phyloP scores from a whole-genome alignment of 345 rosid species.

The Punica granatum region DNA sequence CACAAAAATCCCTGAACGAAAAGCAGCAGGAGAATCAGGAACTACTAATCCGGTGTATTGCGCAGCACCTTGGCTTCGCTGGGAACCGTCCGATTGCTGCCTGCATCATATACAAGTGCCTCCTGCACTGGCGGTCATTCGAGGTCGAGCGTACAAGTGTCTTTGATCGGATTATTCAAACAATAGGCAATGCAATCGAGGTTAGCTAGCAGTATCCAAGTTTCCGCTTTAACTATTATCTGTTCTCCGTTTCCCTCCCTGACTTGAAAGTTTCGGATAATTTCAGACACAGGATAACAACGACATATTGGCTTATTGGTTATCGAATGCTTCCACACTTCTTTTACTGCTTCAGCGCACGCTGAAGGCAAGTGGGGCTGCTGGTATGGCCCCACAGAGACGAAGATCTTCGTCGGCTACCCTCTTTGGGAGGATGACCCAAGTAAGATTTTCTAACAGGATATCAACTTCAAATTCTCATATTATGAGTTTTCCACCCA shows the following conservation, averaged over 20 bases:
- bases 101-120: conserved; percentile 88
- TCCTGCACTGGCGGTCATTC: conserved; percentile 93
- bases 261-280: conserved; percentile 11
- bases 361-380: conserved; percentile 90
- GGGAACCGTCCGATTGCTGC: conserved; percentile 82
- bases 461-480: neutral
- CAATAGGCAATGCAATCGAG: conserved; percentile 88
- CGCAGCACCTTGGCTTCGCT: conserved; percentile 78
- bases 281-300: conserved; percentile 84
- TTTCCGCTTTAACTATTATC: conserved; percentile 1
- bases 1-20: conserved; percentile 83
- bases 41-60: conserved; percentile 84
- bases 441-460: conserved; percentile 30
- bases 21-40: conserved; percentile 97
- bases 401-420: conserved; percentile 94
- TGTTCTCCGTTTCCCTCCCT: conserved; percentile 4
- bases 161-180: conserved; percentile 88
- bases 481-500: conserved; percentile 5
- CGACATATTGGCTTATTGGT: conserved; percentile 78
- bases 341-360: conserved; percentile 88
- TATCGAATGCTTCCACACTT: conserved; percentile 90
- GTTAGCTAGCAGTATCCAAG: conserved; percentile 26
- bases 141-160: conserved; percentile 92
- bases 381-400: conserved; percentile 95
- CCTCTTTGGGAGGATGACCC: conserved; percentile 90